Evolutionary conservation across 1,284 basidiomycete genomes (phyloP).

Genomic region (Ustilago curta): DNA sequence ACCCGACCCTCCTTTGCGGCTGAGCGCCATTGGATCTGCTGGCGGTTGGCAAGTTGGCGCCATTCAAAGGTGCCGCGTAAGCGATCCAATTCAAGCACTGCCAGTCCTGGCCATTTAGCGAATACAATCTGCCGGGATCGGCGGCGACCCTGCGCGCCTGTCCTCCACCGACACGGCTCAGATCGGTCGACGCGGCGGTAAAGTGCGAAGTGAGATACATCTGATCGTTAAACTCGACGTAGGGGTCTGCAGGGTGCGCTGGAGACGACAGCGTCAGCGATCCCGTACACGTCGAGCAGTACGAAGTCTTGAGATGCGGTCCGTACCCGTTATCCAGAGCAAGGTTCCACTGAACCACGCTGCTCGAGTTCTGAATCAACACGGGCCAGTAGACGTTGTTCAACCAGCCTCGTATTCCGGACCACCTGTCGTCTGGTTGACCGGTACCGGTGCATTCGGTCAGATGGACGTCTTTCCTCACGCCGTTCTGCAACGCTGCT

Average conservation of each 20-base stretch:
- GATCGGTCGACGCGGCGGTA: constrained; percentile 37
- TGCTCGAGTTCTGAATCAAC: constrained; percentile 18
- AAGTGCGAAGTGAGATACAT: constrained; percentile 48
- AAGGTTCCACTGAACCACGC: constrained; percentile 55
- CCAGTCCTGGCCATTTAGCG: constrained; percentile 16
- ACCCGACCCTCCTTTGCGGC: constrained; percentile 25
- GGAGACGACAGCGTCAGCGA: constrained; percentile 35
- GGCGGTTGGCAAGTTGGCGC: constrained; percentile 5
- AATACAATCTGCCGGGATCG: constrained; percentile 14
- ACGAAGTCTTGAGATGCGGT: constrained; percentile 37
- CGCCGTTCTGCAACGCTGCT: constrained; percentile 12
- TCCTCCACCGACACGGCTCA: constrained; percentile 49
- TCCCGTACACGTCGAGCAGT: constrained; percentile 51
- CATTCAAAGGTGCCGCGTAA: constrained; percentile 44
- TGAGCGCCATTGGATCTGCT: constrained; percentile 15
- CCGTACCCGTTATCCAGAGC: constrained; percentile 49
- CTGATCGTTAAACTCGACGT: constrained; percentile 47
- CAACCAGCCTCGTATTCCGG: constrained; percentile 51
- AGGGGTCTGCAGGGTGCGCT: constrained; percentile 31
- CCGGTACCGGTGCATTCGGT: constrained; percentile 55
- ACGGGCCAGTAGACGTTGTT: constrained; percentile 50
- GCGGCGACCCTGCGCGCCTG: constrained; percentile 30
- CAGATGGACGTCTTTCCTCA: constrained; percentile 46
- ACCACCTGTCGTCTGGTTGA: constrained; percentile 23
- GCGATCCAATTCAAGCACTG: constrained; percentile 41